Conservation (phyloP, 371 early-diverging fungal genomes). For the Furculomyces boomerangus region DNA sequence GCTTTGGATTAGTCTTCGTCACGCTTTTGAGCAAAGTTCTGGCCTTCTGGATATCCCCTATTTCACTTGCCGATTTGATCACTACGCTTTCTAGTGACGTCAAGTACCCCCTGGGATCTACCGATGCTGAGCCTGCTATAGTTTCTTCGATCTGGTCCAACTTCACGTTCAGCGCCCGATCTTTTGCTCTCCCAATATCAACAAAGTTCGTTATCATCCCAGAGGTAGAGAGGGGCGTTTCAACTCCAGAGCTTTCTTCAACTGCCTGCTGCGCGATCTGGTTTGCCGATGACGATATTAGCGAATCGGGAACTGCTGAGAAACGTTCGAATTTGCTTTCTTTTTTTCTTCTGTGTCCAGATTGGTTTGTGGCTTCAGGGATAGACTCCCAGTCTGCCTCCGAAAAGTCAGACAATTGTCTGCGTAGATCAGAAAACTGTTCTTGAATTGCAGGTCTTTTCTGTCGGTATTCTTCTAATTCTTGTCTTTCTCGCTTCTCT, state of each 20-base stretch:
- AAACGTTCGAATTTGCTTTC: slow-evolving; percentile 34
- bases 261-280: not conserved
- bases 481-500: not conserved
- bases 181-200: slow-evolving; percentile 87
- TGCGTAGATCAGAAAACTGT: slow-evolving; percentile 82
- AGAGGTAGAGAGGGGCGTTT: not conserved
- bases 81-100: slow-evolving; percentile 76
- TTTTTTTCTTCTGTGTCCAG: slow-evolving; percentile 37
- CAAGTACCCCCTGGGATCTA: slow-evolving; percentile 89
- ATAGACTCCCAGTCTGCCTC: slow-evolving; percentile 80
- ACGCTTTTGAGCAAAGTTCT: slow-evolving; percentile 73
- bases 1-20: slow-evolving; percentile 79
- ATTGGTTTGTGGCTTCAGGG: slow-evolving; percentile 85
- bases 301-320: slow-evolving; percentile 61
- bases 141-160: slow-evolving; percentile 49
- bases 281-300: not conserved
- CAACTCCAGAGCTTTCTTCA: slow-evolving; percentile 3
- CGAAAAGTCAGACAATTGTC: slow-evolving; percentile 52
- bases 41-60: slow-evolving; percentile 88
- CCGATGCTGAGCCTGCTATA: slow-evolving; percentile 58
- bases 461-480: slow-evolving; percentile 32
- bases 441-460: slow-evolving; percentile 58
- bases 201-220: slow-evolving; percentile 37
- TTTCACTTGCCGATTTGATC: slow-evolving; percentile 69
- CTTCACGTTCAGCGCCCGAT: slow-evolving; percentile 68